Evolutionary conservation across 805 yeast species (phyloP).

Genomic region (Saturnispora serradocipensis): DNA sequence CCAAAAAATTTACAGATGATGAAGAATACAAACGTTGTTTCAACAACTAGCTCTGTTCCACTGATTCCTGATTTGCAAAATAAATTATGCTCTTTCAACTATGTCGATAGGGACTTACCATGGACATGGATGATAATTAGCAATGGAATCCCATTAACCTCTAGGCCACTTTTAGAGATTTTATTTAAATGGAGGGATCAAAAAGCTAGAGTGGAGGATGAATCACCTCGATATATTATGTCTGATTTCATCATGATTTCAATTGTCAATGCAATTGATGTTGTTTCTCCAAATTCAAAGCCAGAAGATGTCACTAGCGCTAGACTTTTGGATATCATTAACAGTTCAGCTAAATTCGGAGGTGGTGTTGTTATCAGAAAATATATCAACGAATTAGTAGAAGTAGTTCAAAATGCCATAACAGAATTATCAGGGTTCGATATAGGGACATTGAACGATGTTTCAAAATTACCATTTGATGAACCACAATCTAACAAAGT

Average conservation of each 20-base stretch:
- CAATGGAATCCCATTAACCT: slow-evolving; percentile 50
- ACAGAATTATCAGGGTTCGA: slow-evolving; percentile 15
- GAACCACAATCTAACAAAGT: slow-evolving; percentile 9
- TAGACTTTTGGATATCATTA: slow-evolving; percentile 40
- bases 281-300: slow-evolving; percentile 16
- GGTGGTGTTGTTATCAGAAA: slow-evolving; percentile 35
- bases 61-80: slow-evolving; percentile 15
- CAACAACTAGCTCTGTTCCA: slow-evolving; percentile 25
- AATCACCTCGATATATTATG: slow-evolving; percentile 76
- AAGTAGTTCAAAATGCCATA: slow-evolving; percentile 39
- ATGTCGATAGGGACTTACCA: slow-evolving; percentile 41
- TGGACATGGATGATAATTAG: slow-evolving; percentile 56
- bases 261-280: slow-evolving; percentile 30
- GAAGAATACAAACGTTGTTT: slow-evolving; percentile 20
- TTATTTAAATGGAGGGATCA: slow-evolving; percentile 79
- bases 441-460: slow-evolving; percentile 26
- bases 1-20: slow-evolving; percentile 24
- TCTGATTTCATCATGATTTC: slow-evolving; percentile 67
- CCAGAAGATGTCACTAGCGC: slow-evolving; percentile 48
- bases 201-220: slow-evolving; percentile 69
- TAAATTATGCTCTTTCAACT: slow-evolving; percentile 37
- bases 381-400: slow-evolving; percentile 48
- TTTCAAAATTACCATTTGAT: slow-evolving; percentile 24
- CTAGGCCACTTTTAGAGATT: slow-evolving; percentile 45
- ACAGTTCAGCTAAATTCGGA: slow-evolving; percentile 39